Evolutionary conservation across 139 green algal species (phyloP), one percentile per base, ranked within the genome.

Genomic region (Yamagishiella unicocca): DNA sequence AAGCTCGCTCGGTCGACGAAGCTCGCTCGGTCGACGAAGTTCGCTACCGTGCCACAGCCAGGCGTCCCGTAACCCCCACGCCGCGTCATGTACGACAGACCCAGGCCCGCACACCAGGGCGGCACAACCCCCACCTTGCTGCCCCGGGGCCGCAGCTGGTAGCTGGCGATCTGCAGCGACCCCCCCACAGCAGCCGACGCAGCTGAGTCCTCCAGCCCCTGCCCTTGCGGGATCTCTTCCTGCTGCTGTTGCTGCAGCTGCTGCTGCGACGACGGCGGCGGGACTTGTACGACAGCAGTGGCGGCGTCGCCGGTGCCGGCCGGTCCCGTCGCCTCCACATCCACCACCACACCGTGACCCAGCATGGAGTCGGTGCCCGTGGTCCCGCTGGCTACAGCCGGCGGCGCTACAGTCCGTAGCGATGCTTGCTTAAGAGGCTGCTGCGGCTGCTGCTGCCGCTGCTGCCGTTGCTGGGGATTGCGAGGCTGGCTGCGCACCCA

Each of bases 91-190:
- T 2, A 3, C 2, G 7, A 14, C 66, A 27, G 12, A 61, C 12
- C 50, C 50, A 12, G 50, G 14, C 12, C 50, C 17, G 50, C 12
- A 61, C 50, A 12, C 50, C 50, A 61, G 50, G 50, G 17, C 50
- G 50, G 50, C 62, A 40, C 67, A 12, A 27, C 72, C 27, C 33
- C n/a, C 50, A 71, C 76, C 76, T 38, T 31, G 35, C 76, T 37
- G 1, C 77, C 77, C 12, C 77, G 77, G 7, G 25, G 55, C 38
- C 37, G 10, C 78, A 75, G n/a, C 17, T 62, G 78, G 64, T 85
- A 85, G 61, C 29, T 62, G 24, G 78, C 78, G n/a, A 85, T 55
- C 61, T 75, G 17, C 31, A 66, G 50, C 17, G 50, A 17, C 50
- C 50, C 12, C 50, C 17, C 50, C 12, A 12, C 50, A 12, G 12